Conservation (phyloP, 1,139 yeast genomes). For the Zygosaccharomyces pseudobailii region DNA sequence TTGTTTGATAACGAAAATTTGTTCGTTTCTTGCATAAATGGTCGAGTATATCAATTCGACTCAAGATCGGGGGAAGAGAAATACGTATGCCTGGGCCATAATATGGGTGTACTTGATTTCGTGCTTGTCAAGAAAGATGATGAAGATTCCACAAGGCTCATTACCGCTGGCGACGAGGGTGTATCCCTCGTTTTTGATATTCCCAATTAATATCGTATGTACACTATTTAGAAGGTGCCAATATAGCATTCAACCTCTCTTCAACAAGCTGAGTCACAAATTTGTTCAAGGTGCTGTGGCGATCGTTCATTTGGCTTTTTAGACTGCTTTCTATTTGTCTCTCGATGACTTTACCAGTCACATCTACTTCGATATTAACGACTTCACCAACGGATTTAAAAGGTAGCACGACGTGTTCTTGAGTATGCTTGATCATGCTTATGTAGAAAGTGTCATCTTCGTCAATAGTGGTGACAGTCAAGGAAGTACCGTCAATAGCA, state of each 20-base stretch:
- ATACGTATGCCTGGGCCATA: conserved; percentile 84
- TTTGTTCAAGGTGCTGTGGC: conserved; percentile 21
- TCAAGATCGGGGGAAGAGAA: conserved; percentile 79
- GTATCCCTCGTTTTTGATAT: conserved; percentile 70
- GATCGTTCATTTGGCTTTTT: conserved; percentile 48
- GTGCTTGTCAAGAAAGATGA: conserved; percentile 43
- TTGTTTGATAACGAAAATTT: conserved; percentile 56
- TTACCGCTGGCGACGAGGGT: conserved; percentile 98
- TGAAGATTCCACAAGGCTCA: conserved; percentile 63
- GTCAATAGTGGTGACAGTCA: conserved; percentile 80
- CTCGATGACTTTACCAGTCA: conserved; percentile 87
- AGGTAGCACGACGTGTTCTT: conserved; percentile 72
- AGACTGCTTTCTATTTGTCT: conserved; percentile 66
- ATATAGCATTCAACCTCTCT: conserved; percentile 16
- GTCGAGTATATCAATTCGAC: conserved; percentile 83
- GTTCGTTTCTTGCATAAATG: conserved; percentile 77
- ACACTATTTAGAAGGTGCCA: conserved; percentile 8
- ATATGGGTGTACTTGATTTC: conserved; percentile 88
- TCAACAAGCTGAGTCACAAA: conserved; percentile 24
- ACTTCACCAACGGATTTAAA: conserved; percentile 53
- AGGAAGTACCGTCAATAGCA: conserved; percentile 88
- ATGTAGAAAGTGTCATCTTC: conserved; percentile 62
- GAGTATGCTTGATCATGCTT: conserved; percentile 91
- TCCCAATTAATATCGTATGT: conserved; percentile 20
- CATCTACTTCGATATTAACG: conserved; percentile 90